Evolutionary conservation across 208 protist species (phyloP), one percentile per base, ranked within the genome.

Genomic region (Phytomonas sp.): DNA sequence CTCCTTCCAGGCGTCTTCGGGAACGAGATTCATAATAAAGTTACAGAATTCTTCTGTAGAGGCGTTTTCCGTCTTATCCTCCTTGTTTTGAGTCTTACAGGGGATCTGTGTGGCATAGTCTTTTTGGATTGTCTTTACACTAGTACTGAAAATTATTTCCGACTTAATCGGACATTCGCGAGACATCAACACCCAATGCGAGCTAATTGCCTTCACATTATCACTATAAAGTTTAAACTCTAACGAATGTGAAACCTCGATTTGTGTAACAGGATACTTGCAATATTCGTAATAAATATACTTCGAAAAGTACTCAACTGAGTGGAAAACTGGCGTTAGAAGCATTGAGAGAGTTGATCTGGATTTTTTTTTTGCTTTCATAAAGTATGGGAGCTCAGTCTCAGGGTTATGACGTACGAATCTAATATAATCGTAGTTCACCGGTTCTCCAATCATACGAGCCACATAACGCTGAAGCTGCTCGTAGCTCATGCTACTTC

Each of bases 261-360:
- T 88, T 66, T 94, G 83, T 16, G 87, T 86, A 31, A 95, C 87
- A 37, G 87, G 87, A 79, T 84, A 95, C 77, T 90, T 91, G 76
- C 88, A 94, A 72, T 86, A 89, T 71, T 95, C 91, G 70, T 91
- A 95, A 74, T 95, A 95, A 62, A 95, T 75, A 65, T 77, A 82
- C 67, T 74, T 80, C 56, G 85, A 91, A 42, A 86, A 74, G 12
- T 69, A 29, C 12, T 74, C 70, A 49, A 75, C 67, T 32, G 81
- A 81, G 63, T 56, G 68, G 62, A 78, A 79, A 4, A 85, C 80
- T 34, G 87, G 90, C 64, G 83, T 89, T 29, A 95, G 78, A 74
- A 95, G 75, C 59, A 82, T 81, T 45, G 69, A 75, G 49, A 95
- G 75, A 6, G 84, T 93, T 7, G 82, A 75, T 16, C 83, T 80